Evolutionary conservation across 495 filamentous ascomycete species (phyloP).

Genomic region (Lepraria neglecta): DNA sequence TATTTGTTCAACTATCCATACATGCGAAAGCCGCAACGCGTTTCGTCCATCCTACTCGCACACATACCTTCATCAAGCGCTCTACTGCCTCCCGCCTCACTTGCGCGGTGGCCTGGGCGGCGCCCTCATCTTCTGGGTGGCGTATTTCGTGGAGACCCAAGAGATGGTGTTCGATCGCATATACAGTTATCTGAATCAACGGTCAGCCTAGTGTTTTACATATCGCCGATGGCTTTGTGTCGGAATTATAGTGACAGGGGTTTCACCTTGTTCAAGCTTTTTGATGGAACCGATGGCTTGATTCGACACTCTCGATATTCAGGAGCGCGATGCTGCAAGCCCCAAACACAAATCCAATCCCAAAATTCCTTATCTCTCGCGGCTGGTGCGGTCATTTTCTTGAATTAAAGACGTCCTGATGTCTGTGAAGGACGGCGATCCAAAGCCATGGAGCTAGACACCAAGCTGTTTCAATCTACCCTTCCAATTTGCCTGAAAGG

Average conservation of each 20-base stretch:
- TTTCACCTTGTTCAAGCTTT: conserved; percentile 5
- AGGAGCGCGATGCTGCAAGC: too few species aligned
- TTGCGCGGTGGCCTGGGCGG: conserved; percentile 8
- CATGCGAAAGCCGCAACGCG: conserved; percentile 6
- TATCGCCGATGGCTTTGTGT: not conserved
- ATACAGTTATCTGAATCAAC: conserved; percentile 2
- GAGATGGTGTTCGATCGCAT: conserved; percentile 4
- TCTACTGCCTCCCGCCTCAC: conserved; percentile 3
- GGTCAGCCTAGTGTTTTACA: conserved; percentile 1
- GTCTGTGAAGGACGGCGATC: too few species aligned
- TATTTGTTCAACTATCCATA: conserved; percentile 7
- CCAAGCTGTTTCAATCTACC: too few species aligned
- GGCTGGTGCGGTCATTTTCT: too few species aligned
- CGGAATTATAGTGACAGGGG: not conserved
- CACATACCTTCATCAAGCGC: conserved; percentile 2
- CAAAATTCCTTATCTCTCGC: too few species aligned
- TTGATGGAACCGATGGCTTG: too few species aligned
- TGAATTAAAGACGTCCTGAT: too few species aligned
- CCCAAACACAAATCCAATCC: too few species aligned
- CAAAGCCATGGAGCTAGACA: too few species aligned
- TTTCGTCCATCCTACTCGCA: conserved; percentile 8
- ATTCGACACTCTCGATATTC: too few species aligned
- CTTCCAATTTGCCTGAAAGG: too few species aligned
- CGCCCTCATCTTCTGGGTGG: not conserved
- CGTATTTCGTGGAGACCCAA: not conserved